Evolutionary conservation across 768 basidiomycete genomes (phyloP), one percentile per base, ranked within the genome.

Genomic region (Suillus placidus): DNA sequence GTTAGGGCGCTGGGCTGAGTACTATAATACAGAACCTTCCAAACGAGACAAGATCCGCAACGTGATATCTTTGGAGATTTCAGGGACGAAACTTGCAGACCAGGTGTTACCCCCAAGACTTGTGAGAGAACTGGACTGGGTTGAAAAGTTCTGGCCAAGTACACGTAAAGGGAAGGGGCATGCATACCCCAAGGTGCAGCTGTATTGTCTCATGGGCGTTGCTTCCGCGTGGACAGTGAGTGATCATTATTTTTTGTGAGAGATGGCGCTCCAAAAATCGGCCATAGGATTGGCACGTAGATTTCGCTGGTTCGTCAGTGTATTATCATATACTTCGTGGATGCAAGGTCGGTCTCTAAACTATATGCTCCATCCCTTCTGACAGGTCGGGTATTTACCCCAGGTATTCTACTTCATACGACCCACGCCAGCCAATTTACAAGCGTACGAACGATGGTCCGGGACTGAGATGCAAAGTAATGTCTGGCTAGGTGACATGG

Each of bases 171-270:
- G 88, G 43, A 87, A 87, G 70, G 88, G 89, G 0, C 85, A 93
- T 65, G 72, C 84, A 61, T 95, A 92, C 73, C 97, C 97, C 8
- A 97, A 97, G 72, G 97, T 99, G 2, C 95, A 97, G 72, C 76
- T 97, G 60, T 99, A 99, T 75, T 98, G 97, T 72, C 80, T 99
- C 64, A 99, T 99, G 97, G 93, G 94, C 40, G 95, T 97, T 26
- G 89, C 87, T 9, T 86, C 88, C 30, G 93, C 94, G 37, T 98
- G 96, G 94, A 99, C 97, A 67, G 96, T 95, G 70, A 73, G 89
- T 80, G n/a, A 63, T 66, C 3, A 2, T 26, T 60, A 51, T 43
- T 65, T 63, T 51, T 8, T 62, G 37, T 61, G 14, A 14, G 14
- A 4, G 2, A 6, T 4, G 20, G 52, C 63, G 2, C 16, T 52